Base-by-base conservation (phyloP, 2,329 filamentous ascomycete genomes). In the Alternaria rosae region DNA sequence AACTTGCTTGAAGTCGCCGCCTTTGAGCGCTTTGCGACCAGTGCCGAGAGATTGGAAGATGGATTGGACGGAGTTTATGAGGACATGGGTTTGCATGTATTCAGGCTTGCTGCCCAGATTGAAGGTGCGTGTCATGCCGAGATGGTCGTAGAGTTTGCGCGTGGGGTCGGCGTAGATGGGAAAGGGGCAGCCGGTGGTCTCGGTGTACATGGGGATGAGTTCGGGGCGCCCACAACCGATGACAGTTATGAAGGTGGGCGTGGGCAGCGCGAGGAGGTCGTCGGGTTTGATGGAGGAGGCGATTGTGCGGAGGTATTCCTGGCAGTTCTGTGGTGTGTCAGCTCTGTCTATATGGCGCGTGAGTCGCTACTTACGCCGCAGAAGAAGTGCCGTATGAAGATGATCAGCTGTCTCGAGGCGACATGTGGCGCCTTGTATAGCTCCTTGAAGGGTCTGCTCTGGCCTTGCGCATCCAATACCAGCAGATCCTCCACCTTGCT, bases 351-450 rank as follows among this genome's bases (percentile, higher is more conserved):
- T 10, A 0, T 42, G 9, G 38, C 10, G 50, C 26, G 10, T 21
- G 8, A 10, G 6, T 12, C 8, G 21, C 10, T 10, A 84, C 89
- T 78, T 84, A 92, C 91, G 35, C 90, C 90, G 75, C 91, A 93
- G 83, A 92, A 93, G 79, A 93, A 94, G 80, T 93, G 91, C 45
- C 91, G 86, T 59, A 94, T 85, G 74, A 94, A 93, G 68, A 93
- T 87, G 43, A 93, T 79, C 30, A 94, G 82, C 26, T 92, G 87
- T 3, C 88, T 65, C 2, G 74, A 72, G 32, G 78, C 78, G 9
- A 76, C 70, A 13, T 73, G 77, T 6, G 74, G 70, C 45, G 74
- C 78, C 25, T 69, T 59, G 57, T 79, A 79, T 28, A 81, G 62
- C 28, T 76, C 75, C 58, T 73, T 78, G 72, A 80, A 81, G 9